phyloP scores from a whole-genome alignment of 345 rosid genomes.

The Camelina hispida region DNA sequence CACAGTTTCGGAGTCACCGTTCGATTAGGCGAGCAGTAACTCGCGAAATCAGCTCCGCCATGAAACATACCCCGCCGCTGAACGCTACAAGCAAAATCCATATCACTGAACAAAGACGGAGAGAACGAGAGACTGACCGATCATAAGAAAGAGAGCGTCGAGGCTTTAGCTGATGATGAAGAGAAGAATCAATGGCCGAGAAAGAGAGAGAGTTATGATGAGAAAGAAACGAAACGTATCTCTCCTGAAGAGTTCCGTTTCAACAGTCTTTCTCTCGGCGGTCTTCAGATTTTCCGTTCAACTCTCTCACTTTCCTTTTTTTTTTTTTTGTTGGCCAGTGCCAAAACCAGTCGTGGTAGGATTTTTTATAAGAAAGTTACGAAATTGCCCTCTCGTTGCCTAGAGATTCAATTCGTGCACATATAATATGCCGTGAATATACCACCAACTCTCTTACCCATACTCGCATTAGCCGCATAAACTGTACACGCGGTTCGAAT shows the following conservation, averaged over 20 bases:
- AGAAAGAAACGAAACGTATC: background rate
- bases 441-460: constrained; percentile 5
- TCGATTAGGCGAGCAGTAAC: constrained; percentile 43
- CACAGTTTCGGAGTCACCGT: constrained; percentile 14
- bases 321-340: background rate
- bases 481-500: background rate
- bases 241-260: constrained; percentile 23
- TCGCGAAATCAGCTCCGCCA: constrained; percentile 44
- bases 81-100: constrained; percentile 67
- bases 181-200: constrained; percentile 1
- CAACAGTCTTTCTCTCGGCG: constrained; percentile 21
- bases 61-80: constrained; percentile 52
- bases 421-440: constrained; percentile 24
- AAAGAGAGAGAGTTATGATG: background rate
- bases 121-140: constrained; percentile 14
- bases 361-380: constrained; percentile 4
- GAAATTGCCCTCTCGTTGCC: background rate
- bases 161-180: background rate
- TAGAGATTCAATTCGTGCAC: constrained; percentile 13
- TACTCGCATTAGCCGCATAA: background rate
- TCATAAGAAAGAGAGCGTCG: constrained; percentile 20
- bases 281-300: constrained; percentile 23
- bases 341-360: constrained; percentile 6
- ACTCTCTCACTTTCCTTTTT: constrained; percentile 1
- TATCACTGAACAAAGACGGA: constrained; percentile 25